Conservation (phyloP, 1,284 basidiomycete species). For the Amylostereum areolatum region DNA sequence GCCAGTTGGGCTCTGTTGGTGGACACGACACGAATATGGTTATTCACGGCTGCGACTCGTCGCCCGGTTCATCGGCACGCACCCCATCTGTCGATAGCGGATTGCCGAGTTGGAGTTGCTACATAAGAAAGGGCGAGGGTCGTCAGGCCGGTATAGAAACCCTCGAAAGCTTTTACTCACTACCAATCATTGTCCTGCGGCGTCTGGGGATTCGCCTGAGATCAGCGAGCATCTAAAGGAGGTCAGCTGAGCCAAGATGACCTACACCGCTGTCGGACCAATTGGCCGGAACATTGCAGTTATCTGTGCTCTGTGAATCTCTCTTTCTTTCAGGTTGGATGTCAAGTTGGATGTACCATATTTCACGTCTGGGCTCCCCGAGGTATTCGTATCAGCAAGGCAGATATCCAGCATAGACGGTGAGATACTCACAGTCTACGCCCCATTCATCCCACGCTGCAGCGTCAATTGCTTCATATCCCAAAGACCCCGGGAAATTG, state of each 20-base stretch:
- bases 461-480: conserved; percentile 42
- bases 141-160: background rate
- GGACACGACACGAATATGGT: background rate
- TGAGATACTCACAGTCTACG: conserved; percentile 35
- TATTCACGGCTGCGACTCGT: background rate
- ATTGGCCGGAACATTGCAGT: conserved; percentile 48
- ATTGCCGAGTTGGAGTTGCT: conserved; percentile 53
- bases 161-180: conserved; percentile 26
- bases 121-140: background rate
- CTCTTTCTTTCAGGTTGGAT: background rate
- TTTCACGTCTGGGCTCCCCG: conserved; percentile 35
- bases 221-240: background rate
- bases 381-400: conserved; percentile 8
- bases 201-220: conserved; percentile 17
- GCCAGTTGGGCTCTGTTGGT: conserved; percentile 34
- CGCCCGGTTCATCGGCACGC: conserved; percentile 12
- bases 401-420: background rate
- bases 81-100: conserved; percentile 51
- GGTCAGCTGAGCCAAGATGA: background rate
- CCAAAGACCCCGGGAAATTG: conserved; percentile 47
- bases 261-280: conserved; percentile 40
- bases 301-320: conserved; percentile 28
- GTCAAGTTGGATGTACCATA: conserved; percentile 30
- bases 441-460: conserved; percentile 48
- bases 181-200: conserved; percentile 43